Base-by-base conservation (phyloP, 2,329 filamentous ascomycete genomes). In the Ophiocordyceps australis region DNA sequence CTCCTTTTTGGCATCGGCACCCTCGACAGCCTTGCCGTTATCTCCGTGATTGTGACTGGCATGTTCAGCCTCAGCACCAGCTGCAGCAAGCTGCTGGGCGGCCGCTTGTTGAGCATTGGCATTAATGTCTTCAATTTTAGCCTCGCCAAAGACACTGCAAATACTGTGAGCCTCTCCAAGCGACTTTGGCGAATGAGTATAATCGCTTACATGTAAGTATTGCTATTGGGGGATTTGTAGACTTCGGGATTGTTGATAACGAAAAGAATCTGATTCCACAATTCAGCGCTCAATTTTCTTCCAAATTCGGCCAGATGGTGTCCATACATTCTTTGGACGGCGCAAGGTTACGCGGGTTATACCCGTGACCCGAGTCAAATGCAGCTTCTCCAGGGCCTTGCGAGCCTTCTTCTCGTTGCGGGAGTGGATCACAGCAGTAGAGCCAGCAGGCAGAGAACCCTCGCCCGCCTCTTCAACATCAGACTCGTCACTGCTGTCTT, bases 341-440 rank as follows among this genome's bases (percentile, higher is more conserved):
- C 89, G 80, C 50, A 98, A 74, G 40, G 91, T 98, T 47, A 98
- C 91, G 52, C 89, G 77, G 48, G 89, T 98, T 60, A 98, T 98
- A 53, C 89, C 91, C 49, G 80, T 78, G 42, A 98, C 78, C 50
- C 86, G 83, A 69, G 82, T 89, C 53, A 98, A 66, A 54, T 92
- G 85, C 51, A 95, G 74, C 75, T 98, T 98, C 58, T 83, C 80
- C 54, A 98, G 92, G 49, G 85, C 83, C 74, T 98, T 98, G 63
- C 89, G 78, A 46, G 89, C 91, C 76, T 98, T 98, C 80, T 98
- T 98, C 78, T 98, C 89, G 65, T 95, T 95, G 59, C 89, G 83
- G 52, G 82, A 93, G 72, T 95, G 86, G 50, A 98, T 76, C 46
- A 89, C 73, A 49, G 86, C 78, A 38, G 77, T 73, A 48, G 83